These are phyloP conservation scores for Geopyxis carbonaria DNA, from an alignment of 495 filamentous ascomycete species.

Conservation along the genomic window DNA sequence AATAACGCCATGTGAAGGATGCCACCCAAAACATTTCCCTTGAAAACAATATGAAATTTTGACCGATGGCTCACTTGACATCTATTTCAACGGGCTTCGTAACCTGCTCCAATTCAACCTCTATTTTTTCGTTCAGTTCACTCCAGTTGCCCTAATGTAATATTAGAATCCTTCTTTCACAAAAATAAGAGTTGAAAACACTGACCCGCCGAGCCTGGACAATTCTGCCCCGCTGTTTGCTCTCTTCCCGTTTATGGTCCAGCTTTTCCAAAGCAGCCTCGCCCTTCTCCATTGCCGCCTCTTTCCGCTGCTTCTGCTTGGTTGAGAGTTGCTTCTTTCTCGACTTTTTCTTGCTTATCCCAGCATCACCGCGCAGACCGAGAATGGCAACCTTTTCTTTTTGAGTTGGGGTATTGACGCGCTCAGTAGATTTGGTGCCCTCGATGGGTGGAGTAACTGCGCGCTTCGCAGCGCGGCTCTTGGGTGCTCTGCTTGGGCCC, in stretches of 20 bases:
- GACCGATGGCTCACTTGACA: too few species aligned
- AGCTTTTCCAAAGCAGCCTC: slow-evolving; percentile 6
- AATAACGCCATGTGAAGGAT: too few species aligned
- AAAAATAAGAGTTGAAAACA: not conserved
- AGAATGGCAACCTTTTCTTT: slow-evolving; percentile 2
- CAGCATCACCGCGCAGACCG: slow-evolving; percentile 2
- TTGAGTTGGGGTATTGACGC: not conserved
- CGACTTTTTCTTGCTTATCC: slow-evolving; percentile 1
- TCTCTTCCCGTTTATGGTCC: slow-evolving; percentile 3
- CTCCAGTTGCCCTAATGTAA: slow-evolving; percentile 2
- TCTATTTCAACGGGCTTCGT: too few species aligned
- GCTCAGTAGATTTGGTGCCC: not conserved
- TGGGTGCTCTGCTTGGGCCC: not conserved
- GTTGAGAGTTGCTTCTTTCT: slow-evolving; percentile 1
- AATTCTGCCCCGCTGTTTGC: not conserved
- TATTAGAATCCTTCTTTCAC: not conserved
- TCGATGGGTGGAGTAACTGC: slow-evolving; percentile 1
- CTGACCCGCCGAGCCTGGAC: slow-evolving; percentile 3
- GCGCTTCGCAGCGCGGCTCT: slow-evolving; percentile 2
- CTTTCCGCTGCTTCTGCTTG: slow-evolving; percentile 3
- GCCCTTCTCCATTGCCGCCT: not conserved
- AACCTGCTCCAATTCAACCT: slow-evolving; percentile 2
- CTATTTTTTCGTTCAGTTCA: slow-evolving; percentile 4
- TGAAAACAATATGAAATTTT: too few species aligned
- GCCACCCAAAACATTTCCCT: too few species aligned